Conservation (phyloP, 371 early-diverging fungal genomes). For the Circinella umbellata region DNA sequence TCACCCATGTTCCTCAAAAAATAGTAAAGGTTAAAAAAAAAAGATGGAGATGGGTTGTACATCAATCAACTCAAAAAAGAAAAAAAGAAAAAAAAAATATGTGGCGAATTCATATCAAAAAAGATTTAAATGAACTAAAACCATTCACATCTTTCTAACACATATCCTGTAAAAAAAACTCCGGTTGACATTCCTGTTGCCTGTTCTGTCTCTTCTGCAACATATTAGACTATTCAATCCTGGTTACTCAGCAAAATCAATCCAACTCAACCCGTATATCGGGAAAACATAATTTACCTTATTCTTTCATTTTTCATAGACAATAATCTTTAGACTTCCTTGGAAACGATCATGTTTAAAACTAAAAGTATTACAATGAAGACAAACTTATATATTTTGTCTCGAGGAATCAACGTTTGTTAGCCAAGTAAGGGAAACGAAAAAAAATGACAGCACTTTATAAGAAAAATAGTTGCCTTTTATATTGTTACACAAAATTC, state of each 20-base stretch:
- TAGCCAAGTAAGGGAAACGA: background rate
- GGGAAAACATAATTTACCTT: background rate
- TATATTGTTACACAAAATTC: background rate
- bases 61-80: too few relatives aligned
- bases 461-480: background rate
- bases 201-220: too few relatives aligned
- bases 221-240: background rate
- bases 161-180: background rate
- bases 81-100: too few relatives aligned
- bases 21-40: too few relatives aligned
- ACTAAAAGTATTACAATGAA: too few relatives aligned
- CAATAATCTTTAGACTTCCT: too few relatives aligned
- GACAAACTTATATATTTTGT: background rate
- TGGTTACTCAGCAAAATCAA: slow-evolving; percentile 4
- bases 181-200: background rate
- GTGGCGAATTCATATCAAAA: too few relatives aligned
- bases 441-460: background rate
- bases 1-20: too few relatives aligned
- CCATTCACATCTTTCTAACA: background rate
- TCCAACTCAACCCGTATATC: background rate
- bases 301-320: background rate
- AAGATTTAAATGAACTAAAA: background rate
- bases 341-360: too few relatives aligned
- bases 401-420: background rate
- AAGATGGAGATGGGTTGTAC: too few relatives aligned